Base-by-base conservation (phyloP, 441 rosid species). In the Adansonia gregorii region DNA sequence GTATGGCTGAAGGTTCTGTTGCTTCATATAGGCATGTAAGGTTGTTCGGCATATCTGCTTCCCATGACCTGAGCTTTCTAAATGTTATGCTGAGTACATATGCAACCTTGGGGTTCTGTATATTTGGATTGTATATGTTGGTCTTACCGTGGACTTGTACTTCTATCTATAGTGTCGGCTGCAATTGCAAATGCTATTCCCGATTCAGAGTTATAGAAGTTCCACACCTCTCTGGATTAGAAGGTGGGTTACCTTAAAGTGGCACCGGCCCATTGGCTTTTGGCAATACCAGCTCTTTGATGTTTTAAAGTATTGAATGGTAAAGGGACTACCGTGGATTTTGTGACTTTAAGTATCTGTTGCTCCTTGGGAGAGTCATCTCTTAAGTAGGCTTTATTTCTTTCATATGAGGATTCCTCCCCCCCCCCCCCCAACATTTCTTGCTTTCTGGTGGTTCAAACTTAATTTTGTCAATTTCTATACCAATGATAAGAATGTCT, bases 151-250 rank as follows among this genome's bases (percentile, higher is more conserved):
- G 8, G 24, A 56, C 11, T 3, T 39, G 11, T 65, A 12, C 17
- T 65, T 10, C 17, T n/a, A 15, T 64, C 20, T 31, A 64, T 35
- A 2, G 19, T 14, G 20, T 35, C 6, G 11, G 68, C 46, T 64
- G 68, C 46, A 64, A 64, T n/a, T 65, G 24, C 49, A 8, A n/a
- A n/a, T 7, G 69, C 20, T 41, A 8, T 65, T 65, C 69, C 49
- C 1, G 10, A 39, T 41, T 65, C 12, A 8, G 49, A 39, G 12
- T 24, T 15, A 10, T 43, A 43, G 52, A 9, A 22, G 31, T 59
- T 54, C 11, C 6, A 10, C 35, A 60, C 24, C 65, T 60, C 0
- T 20, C 31, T 8, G 11, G 9, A 19, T 41, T 66, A 41, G 14
- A 41, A 41, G 70, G 22, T 63, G 46, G 41, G 8, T n/a, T 39